Percentiles rank a stretch among this genome's conserved stretches.
Conservation (phyloP, 768 basidiomycete genomes). For the Hydnomerulius pinastri region DNA sequence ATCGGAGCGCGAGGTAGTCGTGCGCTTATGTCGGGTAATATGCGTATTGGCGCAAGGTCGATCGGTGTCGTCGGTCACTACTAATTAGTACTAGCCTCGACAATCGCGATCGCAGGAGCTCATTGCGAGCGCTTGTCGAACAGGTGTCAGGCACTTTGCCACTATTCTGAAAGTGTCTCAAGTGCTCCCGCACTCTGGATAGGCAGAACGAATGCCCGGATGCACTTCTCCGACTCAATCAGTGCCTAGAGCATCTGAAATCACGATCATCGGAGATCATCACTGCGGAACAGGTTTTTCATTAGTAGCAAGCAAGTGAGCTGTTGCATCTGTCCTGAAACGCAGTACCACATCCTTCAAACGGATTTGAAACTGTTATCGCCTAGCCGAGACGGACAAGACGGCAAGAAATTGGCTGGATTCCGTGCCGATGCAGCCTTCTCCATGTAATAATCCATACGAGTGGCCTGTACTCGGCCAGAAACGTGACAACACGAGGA, state of each 20-base stretch:
- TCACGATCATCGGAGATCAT: background rate
- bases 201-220: background rate
- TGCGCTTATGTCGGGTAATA: background rate
- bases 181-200: background rate
- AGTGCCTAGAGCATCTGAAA: background rate
- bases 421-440: background rate
- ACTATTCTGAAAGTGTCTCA: background rate
- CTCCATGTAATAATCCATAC: background rate
- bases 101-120: no score
- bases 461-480: no score
- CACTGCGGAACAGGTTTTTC: background rate
- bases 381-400: background rate
- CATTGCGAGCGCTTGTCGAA: background rate
- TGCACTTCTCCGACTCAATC: background rate
- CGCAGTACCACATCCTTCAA: background rate
- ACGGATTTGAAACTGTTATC: background rate
- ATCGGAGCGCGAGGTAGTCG: slow-evolving; percentile 12
- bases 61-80: background rate
- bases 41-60: background rate
- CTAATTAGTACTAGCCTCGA: no score
- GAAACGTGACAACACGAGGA: background rate
- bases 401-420: background rate
- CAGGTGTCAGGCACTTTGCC: background rate
- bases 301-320: no score
- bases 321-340: no score